A percentile compares a stretch with the other conserved stretches of the same genome.
These are phyloP conservation scores for Ogataea chonburiensis DNA, from an alignment of 805 yeast species.

Conservation along the genomic window DNA sequence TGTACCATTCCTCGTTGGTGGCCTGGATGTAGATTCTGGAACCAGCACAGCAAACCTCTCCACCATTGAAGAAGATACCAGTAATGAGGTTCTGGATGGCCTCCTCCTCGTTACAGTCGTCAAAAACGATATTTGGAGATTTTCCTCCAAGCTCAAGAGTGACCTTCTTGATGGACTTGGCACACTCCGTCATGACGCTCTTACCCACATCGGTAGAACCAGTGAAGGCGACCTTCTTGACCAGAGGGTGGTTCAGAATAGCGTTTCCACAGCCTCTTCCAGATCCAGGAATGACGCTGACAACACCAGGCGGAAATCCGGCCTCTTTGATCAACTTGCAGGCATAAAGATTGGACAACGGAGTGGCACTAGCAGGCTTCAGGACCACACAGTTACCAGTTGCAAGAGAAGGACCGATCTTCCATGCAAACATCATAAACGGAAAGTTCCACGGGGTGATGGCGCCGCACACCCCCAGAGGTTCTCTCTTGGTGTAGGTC, in stretches of 20 bases:
- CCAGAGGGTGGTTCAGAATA: conserved; percentile 70
- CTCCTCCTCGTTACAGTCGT: conserved; percentile 65
- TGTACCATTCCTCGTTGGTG: conserved; percentile 56
- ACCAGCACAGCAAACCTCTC: conserved; percentile 93
- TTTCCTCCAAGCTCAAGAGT: conserved; percentile 88
- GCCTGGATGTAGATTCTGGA: conserved; percentile 79
- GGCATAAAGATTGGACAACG: conserved; percentile 79
- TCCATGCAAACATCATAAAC: conserved; percentile 90
- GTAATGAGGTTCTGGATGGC: conserved; percentile 66
- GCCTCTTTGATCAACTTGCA: conserved; percentile 71
- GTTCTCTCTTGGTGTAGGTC: conserved; percentile 81
- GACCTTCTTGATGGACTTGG: conserved; percentile 72
- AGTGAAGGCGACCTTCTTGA: conserved; percentile 91
- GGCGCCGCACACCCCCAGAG: conserved; percentile 93
- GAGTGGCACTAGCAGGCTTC: conserved; percentile 92
- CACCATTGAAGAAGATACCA: conserved; percentile 85
- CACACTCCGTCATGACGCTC: conserved; percentile 68
- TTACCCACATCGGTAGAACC: conserved; percentile 90
- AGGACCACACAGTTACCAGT: conserved; percentile 86
- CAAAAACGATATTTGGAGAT: conserved; percentile 80
- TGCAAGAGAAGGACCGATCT: conserved; percentile 88
- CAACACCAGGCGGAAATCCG: conserved; percentile 89
- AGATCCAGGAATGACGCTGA: conserved; percentile 82
- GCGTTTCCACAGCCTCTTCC: conserved; percentile 86
- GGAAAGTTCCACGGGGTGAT: conserved; percentile 99